phyloP scores from a whole-genome alignment of 352 stramenopile species.

The Thalassiosira mediterranea region DNA sequence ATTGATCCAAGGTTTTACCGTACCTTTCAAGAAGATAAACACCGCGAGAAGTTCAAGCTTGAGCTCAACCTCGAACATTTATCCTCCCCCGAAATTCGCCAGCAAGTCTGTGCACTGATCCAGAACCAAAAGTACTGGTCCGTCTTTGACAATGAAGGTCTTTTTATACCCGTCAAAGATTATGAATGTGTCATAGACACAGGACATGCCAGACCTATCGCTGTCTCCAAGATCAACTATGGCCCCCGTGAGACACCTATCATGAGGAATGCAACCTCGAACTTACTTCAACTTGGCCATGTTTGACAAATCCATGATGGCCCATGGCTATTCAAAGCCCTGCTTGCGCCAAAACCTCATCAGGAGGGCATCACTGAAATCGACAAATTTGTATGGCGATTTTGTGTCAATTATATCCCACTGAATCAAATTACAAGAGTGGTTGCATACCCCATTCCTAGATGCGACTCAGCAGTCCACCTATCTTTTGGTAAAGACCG shows the following conservation, averaged over 20 bases:
- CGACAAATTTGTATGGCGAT: conserved; percentile 49
- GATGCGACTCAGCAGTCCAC: conserved; percentile 28
- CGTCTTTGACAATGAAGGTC: conserved; percentile 27
- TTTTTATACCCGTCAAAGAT: conserved; percentile 22
- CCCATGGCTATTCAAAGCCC: conserved; percentile 28
- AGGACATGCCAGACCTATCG: conserved; percentile 20
- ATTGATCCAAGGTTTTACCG: neutral
- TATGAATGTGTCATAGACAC: conserved; percentile 49
- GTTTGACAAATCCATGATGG: conserved; percentile 36
- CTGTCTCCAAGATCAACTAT: conserved; percentile 27
- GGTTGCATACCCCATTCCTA: conserved; percentile 35
- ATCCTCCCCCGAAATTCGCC: neutral
- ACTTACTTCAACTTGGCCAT: conserved; percentile 7
- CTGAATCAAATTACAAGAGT: conserved; percentile 38
- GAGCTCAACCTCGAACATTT: neutral
- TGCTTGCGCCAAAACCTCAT: conserved; percentile 56
- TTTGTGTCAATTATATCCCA: conserved; percentile 52
- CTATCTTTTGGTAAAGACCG: neutral
- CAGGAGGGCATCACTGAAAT: conserved; percentile 41
- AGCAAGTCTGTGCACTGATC: conserved; percentile 18
- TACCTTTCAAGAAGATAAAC: neutral
- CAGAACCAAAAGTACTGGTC: conserved; percentile 29
- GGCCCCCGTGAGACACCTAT: conserved; percentile 25
- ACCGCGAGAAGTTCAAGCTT: neutral
- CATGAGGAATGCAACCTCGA: conserved; percentile 22